These are phyloP conservation scores for Candida jianshihensis DNA, from an alignment of 805 yeast genomes.

Conservation along the genomic window DNA sequence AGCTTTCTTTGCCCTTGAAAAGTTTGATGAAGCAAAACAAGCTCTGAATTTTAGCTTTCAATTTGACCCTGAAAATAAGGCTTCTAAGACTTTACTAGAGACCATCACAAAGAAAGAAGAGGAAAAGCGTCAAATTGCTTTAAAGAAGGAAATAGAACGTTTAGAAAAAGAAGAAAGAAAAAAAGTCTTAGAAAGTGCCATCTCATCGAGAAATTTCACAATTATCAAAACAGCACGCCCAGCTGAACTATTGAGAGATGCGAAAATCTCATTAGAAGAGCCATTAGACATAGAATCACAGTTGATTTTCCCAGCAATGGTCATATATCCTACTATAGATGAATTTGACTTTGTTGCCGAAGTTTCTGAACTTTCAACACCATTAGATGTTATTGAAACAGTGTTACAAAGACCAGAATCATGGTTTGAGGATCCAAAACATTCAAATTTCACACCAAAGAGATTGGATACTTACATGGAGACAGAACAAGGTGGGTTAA, in stretches of 20 bases:
- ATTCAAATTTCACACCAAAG: conserved; percentile 48
- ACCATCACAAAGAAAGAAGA: conserved; percentile 35
- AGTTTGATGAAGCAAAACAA: conserved; percentile 64
- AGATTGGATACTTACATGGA: conserved; percentile 74
- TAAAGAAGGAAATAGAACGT: conserved; percentile 25
- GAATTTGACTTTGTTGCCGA: conserved; percentile 79
- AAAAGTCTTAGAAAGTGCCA: conserved; percentile 47
- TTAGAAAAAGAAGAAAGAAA: conserved; percentile 34
- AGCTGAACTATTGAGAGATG: conserved; percentile 47
- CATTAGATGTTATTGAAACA: conserved; percentile 52
- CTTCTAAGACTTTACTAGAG: conserved; percentile 40
- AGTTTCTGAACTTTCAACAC: conserved; percentile 64
- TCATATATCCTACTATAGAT: conserved; percentile 75
- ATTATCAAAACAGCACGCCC: conserved; percentile 45
- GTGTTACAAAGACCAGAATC: conserved; percentile 60
- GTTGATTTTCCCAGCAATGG: conserved; percentile 71
- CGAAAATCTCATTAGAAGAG: conserved; percentile 54
- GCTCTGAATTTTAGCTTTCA: conserved; percentile 59
- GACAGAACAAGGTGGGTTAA: conserved; percentile 75
- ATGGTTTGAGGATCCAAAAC: conserved; percentile 59
- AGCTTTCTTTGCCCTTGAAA: conserved; percentile 66
- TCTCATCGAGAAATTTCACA: conserved; percentile 50
- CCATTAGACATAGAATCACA: conserved; percentile 66
- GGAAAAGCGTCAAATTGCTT: conserved; percentile 23
- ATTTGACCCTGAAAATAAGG: conserved; percentile 52